A percentile compares a stretch with the other conserved stretches of the same genome.
phyloP scores from a whole-genome alignment of 176 grass and related monocot genomes.

The Avena insularis region DNA sequence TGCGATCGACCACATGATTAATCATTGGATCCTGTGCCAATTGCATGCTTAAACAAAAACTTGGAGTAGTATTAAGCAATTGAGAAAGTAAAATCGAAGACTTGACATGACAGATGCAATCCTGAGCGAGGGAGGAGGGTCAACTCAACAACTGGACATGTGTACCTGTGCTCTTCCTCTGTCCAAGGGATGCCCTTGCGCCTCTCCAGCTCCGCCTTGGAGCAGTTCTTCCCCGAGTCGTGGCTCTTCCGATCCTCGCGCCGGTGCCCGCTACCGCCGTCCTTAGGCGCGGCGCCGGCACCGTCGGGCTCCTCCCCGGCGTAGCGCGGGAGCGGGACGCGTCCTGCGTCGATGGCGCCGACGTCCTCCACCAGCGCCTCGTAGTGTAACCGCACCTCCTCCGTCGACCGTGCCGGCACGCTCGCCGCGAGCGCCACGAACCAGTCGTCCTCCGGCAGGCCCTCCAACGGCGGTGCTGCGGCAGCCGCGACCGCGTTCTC shows the following conservation, averaged over 20 bases:
- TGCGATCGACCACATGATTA: neutral
- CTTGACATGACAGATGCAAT: neutral
- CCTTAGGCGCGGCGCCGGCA: neutral
- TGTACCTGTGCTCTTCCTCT: conserved; percentile 95
- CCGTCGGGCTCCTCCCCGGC: conserved; percentile 52
- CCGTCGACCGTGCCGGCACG: conserved; percentile 65
- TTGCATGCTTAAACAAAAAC: neutral
- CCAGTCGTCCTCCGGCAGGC: conserved; percentile 53
- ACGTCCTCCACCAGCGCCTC: conserved; percentile 87
- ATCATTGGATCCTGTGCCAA: neutral
- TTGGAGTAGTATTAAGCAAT: neutral
- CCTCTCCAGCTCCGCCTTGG: conserved; percentile 91
- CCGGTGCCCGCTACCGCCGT: conserved; percentile 40
- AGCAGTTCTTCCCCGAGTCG: conserved; percentile 69
- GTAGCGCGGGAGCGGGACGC: conserved; percentile 70
- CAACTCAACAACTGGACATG: neutral
- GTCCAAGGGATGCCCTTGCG: conserved; percentile 99
- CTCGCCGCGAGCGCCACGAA: conserved; percentile 57
- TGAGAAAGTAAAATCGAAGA: neutral
- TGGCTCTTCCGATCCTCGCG: conserved; percentile 52
- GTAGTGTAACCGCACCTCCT: conserved; percentile 82
- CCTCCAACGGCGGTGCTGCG: conserved; percentile 43
- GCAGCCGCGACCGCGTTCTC: conserved; percentile 78
- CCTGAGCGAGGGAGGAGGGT: neutral
- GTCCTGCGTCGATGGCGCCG: conserved; percentile 78